Conservation (phyloP, 169 alveolate genomes). For the Theileria luwenshuni region DNA sequence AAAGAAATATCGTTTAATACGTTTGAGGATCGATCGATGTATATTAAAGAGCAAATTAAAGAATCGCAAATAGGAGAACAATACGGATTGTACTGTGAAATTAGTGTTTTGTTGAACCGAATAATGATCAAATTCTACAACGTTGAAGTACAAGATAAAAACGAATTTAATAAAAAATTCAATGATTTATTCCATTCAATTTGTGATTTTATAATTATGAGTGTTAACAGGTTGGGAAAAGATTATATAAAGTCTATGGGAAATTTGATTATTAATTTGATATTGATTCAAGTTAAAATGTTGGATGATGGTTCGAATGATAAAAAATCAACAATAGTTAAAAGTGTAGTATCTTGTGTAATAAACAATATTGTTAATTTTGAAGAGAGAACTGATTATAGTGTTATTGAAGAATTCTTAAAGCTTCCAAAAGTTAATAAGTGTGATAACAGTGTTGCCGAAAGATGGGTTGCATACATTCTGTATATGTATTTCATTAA, state of each 20-base stretch:
- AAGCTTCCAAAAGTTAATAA: too few species aligned
- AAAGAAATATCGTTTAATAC: neutral
- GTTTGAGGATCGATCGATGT: too few species aligned
- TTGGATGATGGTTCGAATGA: neutral
- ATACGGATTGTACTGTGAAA: neutral
- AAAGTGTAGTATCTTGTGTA: neutral
- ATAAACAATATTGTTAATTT: constrained; percentile 1
- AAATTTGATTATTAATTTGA: neutral
- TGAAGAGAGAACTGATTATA: neutral
- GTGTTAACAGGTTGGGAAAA: neutral
- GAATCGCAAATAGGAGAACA: too few species aligned
- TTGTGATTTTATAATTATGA: neutral
- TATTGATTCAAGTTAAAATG: neutral
- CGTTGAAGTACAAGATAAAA: neutral
- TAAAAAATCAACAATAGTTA: neutral
- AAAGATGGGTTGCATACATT: too few species aligned
- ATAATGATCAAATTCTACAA: neutral
- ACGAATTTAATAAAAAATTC: neutral
- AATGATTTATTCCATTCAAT: neutral
- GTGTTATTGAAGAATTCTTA: constrained; percentile 2
- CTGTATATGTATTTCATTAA: too few species aligned
- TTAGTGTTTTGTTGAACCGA: neutral
- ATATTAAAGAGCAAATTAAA: too few species aligned
- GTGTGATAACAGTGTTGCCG: too few species aligned
- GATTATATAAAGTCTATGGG: neutral